These are phyloP conservation scores for Crataegus laevigata DNA, from an alignment of 306 rosid species.

Conservation along the genomic window DNA sequence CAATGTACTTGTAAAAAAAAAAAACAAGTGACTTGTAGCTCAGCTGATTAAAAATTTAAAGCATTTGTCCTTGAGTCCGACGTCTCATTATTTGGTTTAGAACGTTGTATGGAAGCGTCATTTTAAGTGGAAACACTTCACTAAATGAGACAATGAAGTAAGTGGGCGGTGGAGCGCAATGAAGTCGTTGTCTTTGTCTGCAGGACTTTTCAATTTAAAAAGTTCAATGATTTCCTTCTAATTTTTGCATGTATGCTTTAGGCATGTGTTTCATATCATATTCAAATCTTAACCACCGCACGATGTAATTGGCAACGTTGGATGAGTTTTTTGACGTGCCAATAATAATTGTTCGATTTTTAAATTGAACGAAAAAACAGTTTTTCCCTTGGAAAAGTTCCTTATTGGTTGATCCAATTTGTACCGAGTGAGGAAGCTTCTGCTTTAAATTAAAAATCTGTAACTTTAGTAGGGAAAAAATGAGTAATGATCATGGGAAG, in stretches of 20 bases:
- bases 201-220: neutral
- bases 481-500: neutral
- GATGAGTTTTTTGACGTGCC: too few relatives aligned
- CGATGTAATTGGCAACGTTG: neutral
- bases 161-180: conserved; percentile 13
- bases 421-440: conserved; percentile 21
- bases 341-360: too few relatives aligned
- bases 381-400: neutral
- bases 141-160: conserved; percentile 19
- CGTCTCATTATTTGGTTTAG: conserved; percentile 9
- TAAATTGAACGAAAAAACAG: too few relatives aligned
- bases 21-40: too few relatives aligned
- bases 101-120: conserved; percentile 5
- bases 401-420: conserved; percentile 10
- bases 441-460: neutral
- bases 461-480: neutral
- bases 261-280: neutral
- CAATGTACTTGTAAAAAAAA: too few relatives aligned
- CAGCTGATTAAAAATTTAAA: too few relatives aligned
- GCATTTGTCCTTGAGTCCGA: too few relatives aligned
- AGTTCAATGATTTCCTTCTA: neutral
- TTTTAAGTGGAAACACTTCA: neutral
- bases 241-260: neutral
- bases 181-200: neutral
- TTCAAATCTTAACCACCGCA: neutral